Evolutionary conservation across 345 rosid genomes (phyloP).

Genomic region (Acer campestre): DNA sequence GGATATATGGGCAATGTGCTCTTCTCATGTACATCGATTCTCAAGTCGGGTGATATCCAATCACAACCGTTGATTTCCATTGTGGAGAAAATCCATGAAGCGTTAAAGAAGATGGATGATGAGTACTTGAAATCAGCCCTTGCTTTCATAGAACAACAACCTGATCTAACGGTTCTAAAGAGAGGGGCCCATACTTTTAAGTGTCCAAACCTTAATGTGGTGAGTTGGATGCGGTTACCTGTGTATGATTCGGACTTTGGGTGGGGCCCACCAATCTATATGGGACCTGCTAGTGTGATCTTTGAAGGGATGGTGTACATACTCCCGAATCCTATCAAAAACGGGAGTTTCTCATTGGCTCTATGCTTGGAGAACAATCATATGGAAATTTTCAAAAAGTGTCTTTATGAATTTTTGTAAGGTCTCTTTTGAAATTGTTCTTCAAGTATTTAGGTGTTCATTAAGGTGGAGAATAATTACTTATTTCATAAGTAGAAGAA

Average conservation of each 20-base stretch:
- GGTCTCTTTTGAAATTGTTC: no score
- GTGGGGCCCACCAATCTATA: conserved; percentile 56
- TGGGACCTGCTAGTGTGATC: conserved; percentile 50
- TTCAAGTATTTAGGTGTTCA: no score
- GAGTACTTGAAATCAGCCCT: conserved; percentile 50
- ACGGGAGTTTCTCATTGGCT: conserved; percentile 50
- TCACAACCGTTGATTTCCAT: conserved; percentile 30
- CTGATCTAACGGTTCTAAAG: conserved; percentile 22
- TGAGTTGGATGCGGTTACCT: conserved; percentile 53
- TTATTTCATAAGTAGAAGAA: no score
- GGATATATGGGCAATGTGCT: conserved; percentile 49
- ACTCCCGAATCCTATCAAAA: conserved; percentile 42
- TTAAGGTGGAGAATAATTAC: no score
- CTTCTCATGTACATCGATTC: conserved; percentile 28
- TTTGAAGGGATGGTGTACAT: conserved; percentile 48
- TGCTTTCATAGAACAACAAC: conserved; percentile 34
- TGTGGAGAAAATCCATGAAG: conserved; percentile 27
- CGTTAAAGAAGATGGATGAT: conserved; percentile 34
- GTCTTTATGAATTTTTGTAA: no score
- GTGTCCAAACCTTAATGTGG: conserved; percentile 63
- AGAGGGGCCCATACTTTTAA: conserved; percentile 39
- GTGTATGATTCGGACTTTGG: conserved; percentile 59
- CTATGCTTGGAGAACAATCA: conserved; percentile 43
- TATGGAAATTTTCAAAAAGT: conserved; percentile 49
- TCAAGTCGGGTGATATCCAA: conserved; percentile 25